Base-by-base conservation (phyloP, 768 basidiomycete species). In the Termitomyces sp. region DNA sequence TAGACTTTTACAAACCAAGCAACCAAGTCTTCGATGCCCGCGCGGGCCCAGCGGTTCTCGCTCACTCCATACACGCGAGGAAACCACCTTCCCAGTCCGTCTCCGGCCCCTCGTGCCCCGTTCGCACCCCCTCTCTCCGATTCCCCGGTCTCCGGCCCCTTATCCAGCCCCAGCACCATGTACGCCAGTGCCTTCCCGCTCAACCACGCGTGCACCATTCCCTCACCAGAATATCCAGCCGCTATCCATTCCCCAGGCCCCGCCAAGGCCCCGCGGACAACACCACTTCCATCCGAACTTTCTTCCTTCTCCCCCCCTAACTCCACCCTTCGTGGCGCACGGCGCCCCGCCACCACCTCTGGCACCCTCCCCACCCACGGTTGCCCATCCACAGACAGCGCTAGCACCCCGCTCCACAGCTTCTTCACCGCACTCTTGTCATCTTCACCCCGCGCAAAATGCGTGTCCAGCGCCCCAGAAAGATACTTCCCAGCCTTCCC, bases 361-460 rank as follows among this genome's bases (percentile, higher is more conserved):
- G 84, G 84, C 45, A 89, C 68, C 11, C 83, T 73, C 14, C 87
- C 88, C 37, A 88, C 84, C 88, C 88, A 89, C 3, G 87, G 87
- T 63, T 72, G 66, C 42, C 71, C 68, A 58, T 89, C 88, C 12
- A 76, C 76, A 0, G 87, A 88, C 3, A 81, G 58, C 2, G 80
- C 84, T 43, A 88, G 58, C 5, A 88, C 74, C 2, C 87, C 87
- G 44, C 80, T 79, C 87, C 87, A 89, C 2, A 74, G 58, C 32
- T 56, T 55, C 64, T 34, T 60, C 65, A 28, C 55, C 58, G 7
- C 61, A 46, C 45, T 62, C 62, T 9, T 63, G 9, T 2, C 15
- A 2, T 21, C 19, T 22, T 9, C 40, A 9, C 10, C 21, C 55
- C 2, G 62, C 21, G 9, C 76, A 57, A 88, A 90, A 58, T 82